These are phyloP conservation scores for Leccinellum luteum DNA, from an alignment of 768 basidiomycete species.

Conservation along the genomic window DNA sequence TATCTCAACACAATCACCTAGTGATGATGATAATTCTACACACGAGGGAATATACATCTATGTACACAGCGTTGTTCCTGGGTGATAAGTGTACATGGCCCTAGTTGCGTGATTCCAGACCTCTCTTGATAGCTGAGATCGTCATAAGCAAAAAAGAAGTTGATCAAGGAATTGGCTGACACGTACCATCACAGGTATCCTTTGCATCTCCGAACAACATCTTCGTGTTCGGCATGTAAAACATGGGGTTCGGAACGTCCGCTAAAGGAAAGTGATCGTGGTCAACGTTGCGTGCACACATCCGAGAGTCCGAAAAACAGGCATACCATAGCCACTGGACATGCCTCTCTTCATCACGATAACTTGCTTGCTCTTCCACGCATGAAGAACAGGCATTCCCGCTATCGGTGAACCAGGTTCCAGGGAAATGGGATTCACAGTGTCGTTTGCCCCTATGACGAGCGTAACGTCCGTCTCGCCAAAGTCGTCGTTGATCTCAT, in stretches of 20 bases:
- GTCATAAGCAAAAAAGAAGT: neutral
- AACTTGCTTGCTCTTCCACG: conserved; percentile 92
- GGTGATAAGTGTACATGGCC: neutral
- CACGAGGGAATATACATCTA: conserved; percentile 21
- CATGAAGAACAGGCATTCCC: conserved; percentile 90
- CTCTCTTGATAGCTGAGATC: conserved; percentile 54
- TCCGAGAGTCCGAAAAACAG: neutral
- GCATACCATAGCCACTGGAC: conserved; percentile 80
- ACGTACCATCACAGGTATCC: conserved; percentile 80
- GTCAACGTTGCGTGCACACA: neutral
- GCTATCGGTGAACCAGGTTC: conserved; percentile 86
- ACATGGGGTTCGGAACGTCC: conserved; percentile 92
- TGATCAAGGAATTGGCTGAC: neutral
- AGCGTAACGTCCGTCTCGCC: conserved; percentile 85
- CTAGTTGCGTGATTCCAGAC: conserved; percentile 42
- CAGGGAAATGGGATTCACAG: conserved; percentile 86
- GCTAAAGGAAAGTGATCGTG: conserved; percentile 41
- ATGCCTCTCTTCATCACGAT: conserved; percentile 92
- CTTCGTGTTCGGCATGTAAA: conserved; percentile 86
- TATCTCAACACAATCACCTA: neutral
- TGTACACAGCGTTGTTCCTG: conserved; percentile 5
- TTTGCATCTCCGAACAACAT: conserved; percentile 94
- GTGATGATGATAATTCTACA: conserved; percentile 7
- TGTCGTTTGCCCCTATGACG: conserved; percentile 91
- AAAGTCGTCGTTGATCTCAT: conserved; percentile 93